These are phyloP conservation scores for Phytopythium litorale DNA, from an alignment of 352 stramenopile species.

Conservation along the genomic window DNA sequence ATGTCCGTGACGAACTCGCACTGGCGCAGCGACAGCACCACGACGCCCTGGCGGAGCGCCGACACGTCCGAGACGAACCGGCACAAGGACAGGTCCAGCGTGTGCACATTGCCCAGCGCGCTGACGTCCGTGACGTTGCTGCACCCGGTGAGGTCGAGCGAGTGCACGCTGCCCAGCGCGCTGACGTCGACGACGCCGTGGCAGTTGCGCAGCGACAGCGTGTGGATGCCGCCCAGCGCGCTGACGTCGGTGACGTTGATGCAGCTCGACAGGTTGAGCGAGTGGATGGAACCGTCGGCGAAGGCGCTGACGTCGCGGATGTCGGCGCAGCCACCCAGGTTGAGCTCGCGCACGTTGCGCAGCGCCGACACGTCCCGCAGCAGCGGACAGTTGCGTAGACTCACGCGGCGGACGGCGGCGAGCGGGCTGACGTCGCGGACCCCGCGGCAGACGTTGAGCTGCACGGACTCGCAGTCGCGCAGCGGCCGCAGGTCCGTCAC, in stretches of 20 bases:
- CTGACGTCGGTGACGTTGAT: conserved; percentile 57
- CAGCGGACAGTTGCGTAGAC: conserved; percentile 56
- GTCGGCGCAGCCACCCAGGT: conserved; percentile 47
- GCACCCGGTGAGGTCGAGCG: conserved; percentile 59
- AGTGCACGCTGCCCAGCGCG: conserved; percentile 31
- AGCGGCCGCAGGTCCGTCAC: conserved; percentile 46
- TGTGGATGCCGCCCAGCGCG: conserved; percentile 36
- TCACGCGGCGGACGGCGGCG: conserved; percentile 33
- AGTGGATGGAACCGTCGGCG: conserved; percentile 24
- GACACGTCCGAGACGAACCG: conserved; percentile 50
- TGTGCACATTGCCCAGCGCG: conserved; percentile 34
- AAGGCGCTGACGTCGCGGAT: conserved; percentile 41
- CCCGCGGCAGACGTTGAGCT: conserved; percentile 60
- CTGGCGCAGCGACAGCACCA: conserved; percentile 45
- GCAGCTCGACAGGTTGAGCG: conserved; percentile 52
- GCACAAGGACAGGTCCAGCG: conserved; percentile 55
- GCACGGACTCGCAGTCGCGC: conserved; percentile 36
- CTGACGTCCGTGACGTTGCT: conserved; percentile 47
- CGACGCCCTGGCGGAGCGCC: conserved; percentile 22
- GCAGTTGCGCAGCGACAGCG: conserved; percentile 50
- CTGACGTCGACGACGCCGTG: conserved; percentile 33
- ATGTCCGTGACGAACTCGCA: conserved; percentile 46
- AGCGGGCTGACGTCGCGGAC: conserved; percentile 45
- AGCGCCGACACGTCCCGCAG: conserved; percentile 45
- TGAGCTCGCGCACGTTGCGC: conserved; percentile 43